These are phyloP conservation scores for Pichia terricola DNA, from an alignment of 1,139 yeast species.

Conservation along the genomic window DNA sequence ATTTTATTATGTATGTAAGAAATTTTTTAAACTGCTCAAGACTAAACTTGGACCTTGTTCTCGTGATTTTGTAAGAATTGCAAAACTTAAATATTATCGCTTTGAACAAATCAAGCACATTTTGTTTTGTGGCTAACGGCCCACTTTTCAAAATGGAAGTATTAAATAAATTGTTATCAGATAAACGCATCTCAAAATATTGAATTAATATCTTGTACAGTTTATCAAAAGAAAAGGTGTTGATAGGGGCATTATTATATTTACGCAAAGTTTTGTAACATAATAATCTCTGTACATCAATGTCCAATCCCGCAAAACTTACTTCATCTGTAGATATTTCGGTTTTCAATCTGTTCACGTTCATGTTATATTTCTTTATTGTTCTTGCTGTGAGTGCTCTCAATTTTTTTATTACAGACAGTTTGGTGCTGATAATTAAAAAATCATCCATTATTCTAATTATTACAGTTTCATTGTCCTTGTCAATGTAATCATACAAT, in stretches of 20 bases:
- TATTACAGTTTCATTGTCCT: constrained; percentile 30
- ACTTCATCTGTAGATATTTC: constrained; percentile 10
- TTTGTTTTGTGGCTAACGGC: constrained; percentile 4
- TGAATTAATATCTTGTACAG: constrained; percentile 12
- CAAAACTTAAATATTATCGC: constrained; percentile 12
- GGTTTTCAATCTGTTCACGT: constrained; percentile 50
- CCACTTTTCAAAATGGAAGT: constrained; percentile 3
- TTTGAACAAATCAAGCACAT: constrained; percentile 8
- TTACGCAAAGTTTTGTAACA: constrained; percentile 21
- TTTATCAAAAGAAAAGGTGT: constrained; percentile 15
- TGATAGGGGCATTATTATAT: constrained; percentile 14
- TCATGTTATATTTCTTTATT: constrained; percentile 50
- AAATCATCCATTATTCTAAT: constrained; percentile 83
- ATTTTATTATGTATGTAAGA: not conserved
- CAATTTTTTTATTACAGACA: constrained; percentile 21
- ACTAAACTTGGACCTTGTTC: constrained; percentile 4
- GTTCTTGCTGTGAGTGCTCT: constrained; percentile 26
- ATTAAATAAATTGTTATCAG: constrained; percentile 4
- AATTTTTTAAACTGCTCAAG: constrained; percentile 1
- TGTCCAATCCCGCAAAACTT: constrained; percentile 22
- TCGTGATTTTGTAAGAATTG: constrained; percentile 13
- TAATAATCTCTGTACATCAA: constrained; percentile 21
- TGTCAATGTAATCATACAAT: constrained; percentile 17
- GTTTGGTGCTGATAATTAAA: constrained; percentile 46
- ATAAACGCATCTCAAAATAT: constrained; percentile 6